Evolutionary conservation across 2,329 filamentous ascomycete species (phyloP).

Genomic region (Penicillium sclerotigenum): DNA sequence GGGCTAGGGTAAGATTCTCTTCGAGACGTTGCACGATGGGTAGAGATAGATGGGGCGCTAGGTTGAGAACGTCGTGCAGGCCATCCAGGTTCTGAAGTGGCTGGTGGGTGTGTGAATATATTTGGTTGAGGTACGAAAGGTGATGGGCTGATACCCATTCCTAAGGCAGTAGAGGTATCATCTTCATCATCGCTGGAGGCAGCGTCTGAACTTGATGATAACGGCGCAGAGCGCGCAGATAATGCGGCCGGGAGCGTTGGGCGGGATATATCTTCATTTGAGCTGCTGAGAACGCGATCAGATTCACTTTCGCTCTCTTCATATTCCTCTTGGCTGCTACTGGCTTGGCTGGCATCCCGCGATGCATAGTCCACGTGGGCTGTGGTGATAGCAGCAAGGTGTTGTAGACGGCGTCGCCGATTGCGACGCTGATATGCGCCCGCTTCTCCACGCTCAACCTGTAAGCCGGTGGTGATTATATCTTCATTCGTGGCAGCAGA

Average conservation of each 20-base stretch:
- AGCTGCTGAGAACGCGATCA: slow-evolving; percentile 65
- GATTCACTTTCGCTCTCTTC: slow-evolving; percentile 91
- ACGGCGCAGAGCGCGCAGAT: slow-evolving; percentile 22
- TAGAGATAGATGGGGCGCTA: slow-evolving; percentile 41
- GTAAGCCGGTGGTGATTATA: slow-evolving; percentile 83
- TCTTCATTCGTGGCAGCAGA: slow-evolving; percentile 71
- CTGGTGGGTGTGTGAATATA: slow-evolving; percentile 80
- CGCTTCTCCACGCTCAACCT: slow-evolving; percentile 60
- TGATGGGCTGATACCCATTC: slow-evolving; percentile 54
- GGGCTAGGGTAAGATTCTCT: slow-evolving; percentile 39
- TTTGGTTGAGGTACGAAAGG: slow-evolving; percentile 85
- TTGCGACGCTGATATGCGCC: slow-evolving; percentile 58
- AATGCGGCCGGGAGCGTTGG: slow-evolving; percentile 23
- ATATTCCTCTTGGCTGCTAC: slow-evolving; percentile 89
- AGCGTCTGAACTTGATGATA: slow-evolving; percentile 29
- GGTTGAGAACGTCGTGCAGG: slow-evolving; percentile 50
- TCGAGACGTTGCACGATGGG: slow-evolving; percentile 33
- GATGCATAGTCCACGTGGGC: slow-evolving; percentile 41
- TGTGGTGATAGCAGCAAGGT: slow-evolving; percentile 37
- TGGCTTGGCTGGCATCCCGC: slow-evolving; percentile 47
- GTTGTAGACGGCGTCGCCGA: slow-evolving; percentile 44
- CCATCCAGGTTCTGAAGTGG: slow-evolving; percentile 45
- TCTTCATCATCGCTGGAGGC: slow-evolving; percentile 58
- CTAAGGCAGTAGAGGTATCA: slow-evolving; percentile 80
- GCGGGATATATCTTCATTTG: slow-evolving; percentile 56